A percentile compares a stretch with the other conserved stretches of the same genome.
phyloP scores from a whole-genome alignment of 768 basidiomycete species.

The Suillus ampliporus region DNA sequence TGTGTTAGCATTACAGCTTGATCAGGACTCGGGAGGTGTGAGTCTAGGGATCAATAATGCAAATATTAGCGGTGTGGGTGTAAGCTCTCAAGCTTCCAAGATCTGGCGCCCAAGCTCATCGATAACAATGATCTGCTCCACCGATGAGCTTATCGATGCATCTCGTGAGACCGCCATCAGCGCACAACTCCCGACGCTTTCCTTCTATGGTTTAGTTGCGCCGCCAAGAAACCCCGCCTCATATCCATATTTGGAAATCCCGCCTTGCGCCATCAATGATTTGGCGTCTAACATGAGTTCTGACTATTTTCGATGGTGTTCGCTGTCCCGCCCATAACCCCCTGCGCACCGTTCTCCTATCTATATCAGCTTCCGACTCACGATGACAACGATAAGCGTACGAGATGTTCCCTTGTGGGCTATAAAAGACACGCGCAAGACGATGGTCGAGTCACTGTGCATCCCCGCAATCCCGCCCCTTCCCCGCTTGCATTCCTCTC shows the following conservation, averaged over 20 bases:
- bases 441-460: conserved; percentile 23
- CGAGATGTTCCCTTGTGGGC: conserved; percentile 19
- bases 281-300: conserved; percentile 17
- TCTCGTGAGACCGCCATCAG: conserved; percentile 26
- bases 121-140: background rate
- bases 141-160: background rate
- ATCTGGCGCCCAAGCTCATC: background rate
- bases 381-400: conserved; percentile 8
- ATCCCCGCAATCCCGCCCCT: conserved; percentile 6
- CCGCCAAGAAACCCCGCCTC: conserved; percentile 26
- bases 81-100: background rate
- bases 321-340: conserved; percentile 33
- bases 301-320: conserved; percentile 24
- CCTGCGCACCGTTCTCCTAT: conserved; percentile 18
- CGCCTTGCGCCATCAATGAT: conserved; percentile 20
- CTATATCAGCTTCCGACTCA: conserved; percentile 19
- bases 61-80: background rate
- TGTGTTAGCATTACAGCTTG: no score
- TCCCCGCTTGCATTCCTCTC: background rate
- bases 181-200: conserved; percentile 27
- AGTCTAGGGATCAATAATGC: conserved; percentile 5
- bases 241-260: conserved; percentile 24
- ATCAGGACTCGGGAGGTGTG: no score
- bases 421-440: conserved; percentile 32
- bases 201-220: conserved; percentile 14